Percentiles rank a stretch among this genome's conserved stretches.
These are phyloP conservation scores for Mortierella polycephala DNA, from an alignment of 371 early-diverging fungal genomes.

Conservation along the genomic window DNA sequence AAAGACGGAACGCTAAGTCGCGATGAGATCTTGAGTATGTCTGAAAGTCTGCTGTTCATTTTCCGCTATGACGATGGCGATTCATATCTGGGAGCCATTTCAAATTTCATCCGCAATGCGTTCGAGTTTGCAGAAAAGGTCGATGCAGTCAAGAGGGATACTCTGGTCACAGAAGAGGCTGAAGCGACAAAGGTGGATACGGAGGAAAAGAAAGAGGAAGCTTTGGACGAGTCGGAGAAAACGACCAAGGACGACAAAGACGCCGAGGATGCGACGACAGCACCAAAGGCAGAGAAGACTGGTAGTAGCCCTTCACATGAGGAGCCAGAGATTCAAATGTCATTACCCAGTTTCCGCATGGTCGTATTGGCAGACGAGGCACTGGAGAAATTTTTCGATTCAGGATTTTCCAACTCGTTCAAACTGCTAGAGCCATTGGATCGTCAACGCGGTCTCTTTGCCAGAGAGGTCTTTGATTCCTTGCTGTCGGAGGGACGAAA, in stretches of 20 bases:
- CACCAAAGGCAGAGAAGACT: not conserved
- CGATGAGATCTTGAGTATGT: conserved; percentile 89
- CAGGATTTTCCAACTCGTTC: conserved; percentile 73
- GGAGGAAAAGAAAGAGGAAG: conserved; percentile 11
- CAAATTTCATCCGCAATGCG: conserved; percentile 75
- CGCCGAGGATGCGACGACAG: not conserved
- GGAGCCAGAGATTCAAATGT: conserved; percentile 54
- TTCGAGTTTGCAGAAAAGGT: conserved; percentile 71
- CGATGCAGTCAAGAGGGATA: conserved; percentile 9
- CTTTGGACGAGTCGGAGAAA: conserved; percentile 20
- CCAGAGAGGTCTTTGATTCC: conserved; percentile 68
- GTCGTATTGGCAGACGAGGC: conserved; percentile 78
- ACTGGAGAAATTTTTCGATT: conserved; percentile 75
- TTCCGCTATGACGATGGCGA: conserved; percentile 74
- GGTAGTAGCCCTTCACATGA: conserved; percentile 3
- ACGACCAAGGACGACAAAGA: conserved; percentile 12
- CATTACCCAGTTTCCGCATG: conserved; percentile 72
- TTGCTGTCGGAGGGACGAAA: conserved; percentile 66
- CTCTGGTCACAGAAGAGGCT: conserved; percentile 3
- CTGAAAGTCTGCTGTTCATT: conserved; percentile 88
- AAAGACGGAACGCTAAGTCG: conserved; percentile 77
- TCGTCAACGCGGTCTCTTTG: conserved; percentile 62
- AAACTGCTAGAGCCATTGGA: conserved; percentile 72
- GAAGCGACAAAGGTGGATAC: not conserved
- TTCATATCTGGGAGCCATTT: conserved; percentile 72